Base-by-base conservation (phyloP, 2,329 filamentous ascomycete species). In the Xylariaceae sp. region DNA sequence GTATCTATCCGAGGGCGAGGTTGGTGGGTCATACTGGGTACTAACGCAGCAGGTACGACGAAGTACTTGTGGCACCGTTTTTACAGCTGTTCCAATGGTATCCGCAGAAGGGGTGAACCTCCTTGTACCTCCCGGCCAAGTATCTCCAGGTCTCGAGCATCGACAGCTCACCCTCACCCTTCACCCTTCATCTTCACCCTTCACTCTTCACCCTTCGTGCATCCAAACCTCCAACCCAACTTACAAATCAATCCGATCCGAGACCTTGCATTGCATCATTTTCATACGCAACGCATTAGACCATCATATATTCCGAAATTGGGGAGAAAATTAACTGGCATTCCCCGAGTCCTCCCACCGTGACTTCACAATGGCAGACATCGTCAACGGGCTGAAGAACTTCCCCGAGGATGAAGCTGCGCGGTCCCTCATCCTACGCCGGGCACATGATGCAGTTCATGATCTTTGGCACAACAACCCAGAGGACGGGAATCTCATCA, bases 401-500 rank as follows among this genome's bases (percentile, higher is more conserved):
- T 37, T 64, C 34, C 62, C 68, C 39, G 47, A 62, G 8, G 57
- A 68, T 15, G 61, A 65, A n/a, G 64, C 58, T 17, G 53, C 58
- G 23, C 62, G 55, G 37, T 56, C 57, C 13, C 37, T 66, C 34
- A 57, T 51, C 39, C 65, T 83, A 13, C 68, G 69, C 7, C 69
- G 70, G 0, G 74, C 82, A 0, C 68, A 81, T 45, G 66, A 66
- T 6, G 68, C 68, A 2, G 76, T 77, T 13, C 71, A 74, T 52
- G 66, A 77, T 15, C 71, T 78, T 3, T 79, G 77, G 72, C 70
- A 74, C 39, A 66, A 37, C 4, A 48, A 59, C 2, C 57, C 77
- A 5, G 71, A 72, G 1, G 75, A 74, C 0, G 64, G 71, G 7
- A 73, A 78, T 0, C 71, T 85, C 13, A 78, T 80, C 56, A 57